Evolutionary conservation across 2,329 filamentous ascomycete species (phyloP).

Genomic region (Herpotrichia juniperi): DNA sequence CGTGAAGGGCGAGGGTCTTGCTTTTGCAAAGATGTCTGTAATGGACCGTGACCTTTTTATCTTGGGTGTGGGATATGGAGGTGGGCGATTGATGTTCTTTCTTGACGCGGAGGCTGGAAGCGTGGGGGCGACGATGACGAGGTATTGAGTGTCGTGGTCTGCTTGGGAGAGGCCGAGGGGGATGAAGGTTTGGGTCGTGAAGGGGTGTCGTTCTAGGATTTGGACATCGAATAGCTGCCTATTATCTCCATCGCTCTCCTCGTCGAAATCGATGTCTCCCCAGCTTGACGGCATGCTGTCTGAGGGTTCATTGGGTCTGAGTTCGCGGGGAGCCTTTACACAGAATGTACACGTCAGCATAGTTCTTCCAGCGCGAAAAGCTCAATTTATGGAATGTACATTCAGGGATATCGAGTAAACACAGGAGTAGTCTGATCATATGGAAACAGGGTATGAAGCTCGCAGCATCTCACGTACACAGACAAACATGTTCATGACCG

Average conservation of each 20-base stretch:
- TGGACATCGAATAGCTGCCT: conserved; percentile 65
- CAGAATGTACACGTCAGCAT: not conserved
- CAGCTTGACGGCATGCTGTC: conserved; percentile 42
- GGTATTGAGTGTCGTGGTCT: conserved; percentile 63
- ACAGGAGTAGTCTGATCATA: too few species aligned
- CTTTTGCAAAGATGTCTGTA: conserved; percentile 50
- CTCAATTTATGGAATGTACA: too few species aligned
- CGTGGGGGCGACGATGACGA: conserved; percentile 88
- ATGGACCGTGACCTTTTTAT: conserved; percentile 32
- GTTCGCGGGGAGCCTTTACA: conserved; percentile 61
- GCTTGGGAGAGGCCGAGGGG: conserved; percentile 67
- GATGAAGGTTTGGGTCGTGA: conserved; percentile 90
- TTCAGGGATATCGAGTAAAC: too few species aligned
- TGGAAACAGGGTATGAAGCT: too few species aligned
- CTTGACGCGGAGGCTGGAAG: conserved; percentile 56
- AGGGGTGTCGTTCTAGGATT: conserved; percentile 90
- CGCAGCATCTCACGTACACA: too few species aligned
- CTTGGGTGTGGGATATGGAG: conserved; percentile 51
- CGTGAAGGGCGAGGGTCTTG: conserved; percentile 55
- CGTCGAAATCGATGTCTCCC: conserved; percentile 41
- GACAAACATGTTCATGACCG: conserved; percentile 87
- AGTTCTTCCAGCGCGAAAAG: too few species aligned
- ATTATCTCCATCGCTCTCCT: conserved; percentile 33
- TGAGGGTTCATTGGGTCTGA: conserved; percentile 51
- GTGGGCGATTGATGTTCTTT: conserved; percentile 34